A percentile compares a stretch with the other conserved stretches of the same genome.
Evolutionary conservation across 768 basidiomycete species (phyloP).

Genomic region (Rhodotorula kratochvilovae): DNA sequence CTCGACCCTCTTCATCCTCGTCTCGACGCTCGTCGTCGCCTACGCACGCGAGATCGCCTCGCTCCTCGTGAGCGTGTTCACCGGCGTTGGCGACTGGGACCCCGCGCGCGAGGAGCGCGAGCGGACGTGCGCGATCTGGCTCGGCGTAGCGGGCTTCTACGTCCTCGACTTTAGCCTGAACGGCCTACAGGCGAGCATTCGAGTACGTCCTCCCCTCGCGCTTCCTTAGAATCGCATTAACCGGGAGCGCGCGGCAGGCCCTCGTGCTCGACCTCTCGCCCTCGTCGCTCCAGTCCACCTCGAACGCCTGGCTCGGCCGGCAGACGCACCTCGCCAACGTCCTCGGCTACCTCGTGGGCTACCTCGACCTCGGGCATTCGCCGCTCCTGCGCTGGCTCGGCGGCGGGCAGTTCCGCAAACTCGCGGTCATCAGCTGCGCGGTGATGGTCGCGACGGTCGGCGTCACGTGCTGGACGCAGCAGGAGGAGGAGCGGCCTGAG

Average conservation of each 20-base stretch:
- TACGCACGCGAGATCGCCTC: conserved; percentile 70
- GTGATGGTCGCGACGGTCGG: conserved; percentile 75
- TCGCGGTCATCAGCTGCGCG: conserved; percentile 77
- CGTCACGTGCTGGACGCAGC: conserved; percentile 74
- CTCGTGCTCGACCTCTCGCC: conserved; percentile 89
- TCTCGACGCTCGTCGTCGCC: conserved; percentile 74
- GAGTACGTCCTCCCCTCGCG: background rate
- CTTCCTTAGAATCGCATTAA: background rate
- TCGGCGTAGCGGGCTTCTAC: conserved; percentile 88
- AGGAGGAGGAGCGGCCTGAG: conserved; percentile 47
- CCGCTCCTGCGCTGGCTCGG: conserved; percentile 67
- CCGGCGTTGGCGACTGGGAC: conserved; percentile 82
- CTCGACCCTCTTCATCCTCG: conserved; percentile 64
- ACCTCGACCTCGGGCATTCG: conserved; percentile 75
- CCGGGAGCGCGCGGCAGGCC: conserved; percentile 51
- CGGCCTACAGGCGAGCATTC: conserved; percentile 58
- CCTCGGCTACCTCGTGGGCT: conserved; percentile 84
- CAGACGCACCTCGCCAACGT: conserved; percentile 98
- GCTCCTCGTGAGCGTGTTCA: conserved; percentile 63
- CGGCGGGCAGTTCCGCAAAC: conserved; percentile 91
- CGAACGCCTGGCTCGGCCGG: conserved; percentile 95
- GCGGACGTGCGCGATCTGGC: conserved; percentile 66
- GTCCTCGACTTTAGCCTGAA: conserved; percentile 95
- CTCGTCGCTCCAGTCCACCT: conserved; percentile 79
- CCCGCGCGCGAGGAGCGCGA: conserved; percentile 65